phyloP scores from a whole-genome alignment of 371 early-diverging fungal species.

The Rhizopus arrhizus region DNA sequence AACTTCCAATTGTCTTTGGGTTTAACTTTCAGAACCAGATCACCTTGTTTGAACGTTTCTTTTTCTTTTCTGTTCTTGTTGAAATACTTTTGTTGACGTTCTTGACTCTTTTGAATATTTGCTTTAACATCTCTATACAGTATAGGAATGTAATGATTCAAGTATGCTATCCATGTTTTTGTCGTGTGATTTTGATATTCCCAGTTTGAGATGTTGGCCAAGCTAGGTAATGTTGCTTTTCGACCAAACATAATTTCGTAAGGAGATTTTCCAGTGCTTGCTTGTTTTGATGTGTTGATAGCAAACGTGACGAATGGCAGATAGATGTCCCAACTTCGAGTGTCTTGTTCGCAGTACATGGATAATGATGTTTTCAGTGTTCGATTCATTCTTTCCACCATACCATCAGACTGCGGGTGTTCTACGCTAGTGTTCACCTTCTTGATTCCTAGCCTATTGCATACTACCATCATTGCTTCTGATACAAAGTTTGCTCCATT shows the following conservation, averaged over 20 bases:
- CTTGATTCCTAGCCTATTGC: conserved; percentile 2
- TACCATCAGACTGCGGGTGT: conserved; percentile 20
- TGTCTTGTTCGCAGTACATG: conserved; percentile 9
- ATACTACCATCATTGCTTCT: conserved; percentile 26
- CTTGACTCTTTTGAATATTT: conserved; percentile 19
- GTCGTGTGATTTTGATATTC: background rate
- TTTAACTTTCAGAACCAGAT: conserved; percentile 10
- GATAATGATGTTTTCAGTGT: conserved; percentile 15
- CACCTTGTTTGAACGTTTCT: too few relatives aligned
- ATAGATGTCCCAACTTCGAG: conserved; percentile 16
- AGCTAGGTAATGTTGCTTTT: conserved; percentile 6
- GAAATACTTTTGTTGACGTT: conserved; percentile 15
- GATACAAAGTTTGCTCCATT: conserved; percentile 25
- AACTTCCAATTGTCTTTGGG: conserved; percentile 9
- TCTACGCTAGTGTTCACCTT: conserved; percentile 16
- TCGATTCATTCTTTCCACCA: conserved; percentile 21
- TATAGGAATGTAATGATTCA: conserved; percentile 23
- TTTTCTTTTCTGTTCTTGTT: too few relatives aligned
- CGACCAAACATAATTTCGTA: conserved; percentile 20
- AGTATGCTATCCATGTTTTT: conserved; percentile 14
- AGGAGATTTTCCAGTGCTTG: conserved; percentile 9
- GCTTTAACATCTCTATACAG: conserved; percentile 1
- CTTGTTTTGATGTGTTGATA: conserved; percentile 18
- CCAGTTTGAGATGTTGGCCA: too few relatives aligned
- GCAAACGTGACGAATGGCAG: conserved; percentile 20